These are phyloP conservation scores for Centrapalus pauciflorus DNA, from an alignment of 129 eudicot species.

Conservation along the genomic window DNA sequence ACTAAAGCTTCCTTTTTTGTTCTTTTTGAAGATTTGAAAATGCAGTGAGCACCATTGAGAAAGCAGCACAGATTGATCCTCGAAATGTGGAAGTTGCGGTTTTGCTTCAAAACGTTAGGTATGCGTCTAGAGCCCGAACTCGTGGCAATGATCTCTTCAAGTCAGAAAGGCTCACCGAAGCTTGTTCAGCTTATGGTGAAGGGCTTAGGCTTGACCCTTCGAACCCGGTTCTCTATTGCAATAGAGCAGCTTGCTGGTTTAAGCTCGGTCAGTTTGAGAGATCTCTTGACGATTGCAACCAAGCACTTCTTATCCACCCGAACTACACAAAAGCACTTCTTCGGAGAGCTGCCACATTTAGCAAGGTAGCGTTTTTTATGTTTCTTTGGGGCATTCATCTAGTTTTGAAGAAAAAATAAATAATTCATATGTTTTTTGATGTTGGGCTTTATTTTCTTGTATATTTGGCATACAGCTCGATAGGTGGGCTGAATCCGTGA, in stretches of 20 bases:
- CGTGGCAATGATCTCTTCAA: conserved; percentile 89
- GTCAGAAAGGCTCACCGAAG: conserved; percentile 88
- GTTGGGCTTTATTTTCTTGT: too few relatives aligned
- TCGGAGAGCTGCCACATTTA: conserved; percentile 83
- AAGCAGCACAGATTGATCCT: conserved; percentile 62
- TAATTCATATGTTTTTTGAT: too few relatives aligned
- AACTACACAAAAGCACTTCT: conserved; percentile 83
- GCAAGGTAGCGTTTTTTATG: conserved; percentile 50
- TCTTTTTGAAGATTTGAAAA: conserved; percentile 70
- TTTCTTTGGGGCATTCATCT: not conserved
- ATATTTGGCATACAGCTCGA: conserved; percentile 19
- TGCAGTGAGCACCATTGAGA: conserved; percentile 52
- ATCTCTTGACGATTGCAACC: conserved; percentile 82
- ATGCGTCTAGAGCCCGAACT: conserved; percentile 71
- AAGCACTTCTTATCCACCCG: conserved; percentile 78
- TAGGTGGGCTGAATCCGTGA: conserved; percentile 33
- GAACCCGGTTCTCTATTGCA: conserved; percentile 80
- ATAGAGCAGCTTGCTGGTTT: conserved; percentile 95
- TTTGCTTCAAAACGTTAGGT: conserved; percentile 49
- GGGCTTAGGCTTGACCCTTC: conserved; percentile 74
- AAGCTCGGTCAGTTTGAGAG: conserved; percentile 74
- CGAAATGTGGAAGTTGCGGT: conserved; percentile 48
- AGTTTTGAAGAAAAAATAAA: too few relatives aligned
- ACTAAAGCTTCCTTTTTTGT: not conserved
- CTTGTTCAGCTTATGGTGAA: conserved; percentile 88